Conservation (phyloP, 2,329 filamentous ascomycete species). For the Arthrobotrys sinensis region DNA sequence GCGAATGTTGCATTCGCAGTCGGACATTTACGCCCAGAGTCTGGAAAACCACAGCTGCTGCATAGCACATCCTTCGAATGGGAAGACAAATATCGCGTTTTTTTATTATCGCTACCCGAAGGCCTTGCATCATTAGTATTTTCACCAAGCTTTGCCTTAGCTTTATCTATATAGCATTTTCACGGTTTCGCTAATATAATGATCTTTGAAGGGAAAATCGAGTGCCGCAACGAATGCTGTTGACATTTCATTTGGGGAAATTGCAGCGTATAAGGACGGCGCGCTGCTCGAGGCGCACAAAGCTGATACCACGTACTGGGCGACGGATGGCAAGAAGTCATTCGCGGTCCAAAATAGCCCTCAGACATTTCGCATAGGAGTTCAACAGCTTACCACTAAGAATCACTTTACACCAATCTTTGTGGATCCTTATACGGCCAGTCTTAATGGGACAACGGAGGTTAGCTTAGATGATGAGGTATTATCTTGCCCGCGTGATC, state of each 20-base stretch:
- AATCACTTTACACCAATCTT: slow-evolving; percentile 20
- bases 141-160: not conserved
- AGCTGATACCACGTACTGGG: slow-evolving; percentile 26
- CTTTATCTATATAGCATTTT: no score
- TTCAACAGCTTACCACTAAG: slow-evolving; percentile 23
- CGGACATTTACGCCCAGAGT: slow-evolving; percentile 1
- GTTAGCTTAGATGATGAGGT: slow-evolving; percentile 4
- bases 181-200: not conserved
- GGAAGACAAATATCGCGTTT: slow-evolving; percentile 25
- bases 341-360: slow-evolving; percentile 26
- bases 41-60: not conserved
- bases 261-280: slow-evolving; percentile 11
- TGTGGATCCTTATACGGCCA: slow-evolving; percentile 6
- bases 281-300: slow-evolving; percentile 5
- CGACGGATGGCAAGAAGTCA: slow-evolving; percentile 6
- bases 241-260: slow-evolving; percentile 16
- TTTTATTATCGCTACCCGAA: slow-evolving; percentile 13
- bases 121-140: slow-evolving; percentile 17
- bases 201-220: slow-evolving; percentile 16
- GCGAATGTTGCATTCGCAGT: slow-evolving; percentile 6
- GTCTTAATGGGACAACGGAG: slow-evolving; percentile 21
- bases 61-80: slow-evolving; percentile 22
- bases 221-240: slow-evolving; percentile 27
- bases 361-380: slow-evolving; percentile 7
- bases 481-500: not conserved